Evolutionary conservation across 495 filamentous ascomycete genomes (phyloP), one percentile per base, ranked within the genome.

Genomic region (Podospora didyma): DNA sequence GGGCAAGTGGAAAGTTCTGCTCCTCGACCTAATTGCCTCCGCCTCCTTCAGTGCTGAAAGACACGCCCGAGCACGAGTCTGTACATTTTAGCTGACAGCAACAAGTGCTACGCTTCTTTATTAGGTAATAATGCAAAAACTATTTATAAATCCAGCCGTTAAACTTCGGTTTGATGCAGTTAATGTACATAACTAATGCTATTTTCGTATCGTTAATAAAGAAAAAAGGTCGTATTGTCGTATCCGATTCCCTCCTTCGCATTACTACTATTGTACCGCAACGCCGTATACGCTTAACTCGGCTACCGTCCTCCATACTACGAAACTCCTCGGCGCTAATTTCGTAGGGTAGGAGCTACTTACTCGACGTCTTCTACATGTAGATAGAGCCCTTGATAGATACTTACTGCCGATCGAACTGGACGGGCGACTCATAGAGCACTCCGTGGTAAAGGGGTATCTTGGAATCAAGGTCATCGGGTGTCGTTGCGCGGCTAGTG

Each of bases 401-500:
- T 22, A 65, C 59, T 20, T 49, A 53, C 20, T 61, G 62, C 34
- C n/a, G n/a, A 20, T 73, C 57, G 41, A 74, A 53, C 50, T 73
- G 63, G 35, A 72, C 59, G 5, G 75, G 71, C 37, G 75, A 75
- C 24, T 75, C 73, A 58, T 71, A 74, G 11, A 71, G 55, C 23
- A 60, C 60, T 49, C 62, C 58, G 60, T 51, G 49, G 55, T 70
- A 71, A 7, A 65, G 54, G 45, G 70, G 68, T 41, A 60, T 49
- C 19, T 73, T 69, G 22, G 46, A 19, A 34, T 66, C 68, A 16
- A 64, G 53, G 9, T 73, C 71, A 57, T 71, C 62, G 7, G 76
- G 76, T 2, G 76, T 78, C 3, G 75, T 76, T 2, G 75, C 73
- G n/a, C 76, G 68, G 49, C 60, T 73, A 59, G 65, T 73, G 58